These are phyloP conservation scores for Leptographium radiaticola DNA, from an alignment of 2,329 filamentous ascomycete genomes.

Conservation along the genomic window DNA sequence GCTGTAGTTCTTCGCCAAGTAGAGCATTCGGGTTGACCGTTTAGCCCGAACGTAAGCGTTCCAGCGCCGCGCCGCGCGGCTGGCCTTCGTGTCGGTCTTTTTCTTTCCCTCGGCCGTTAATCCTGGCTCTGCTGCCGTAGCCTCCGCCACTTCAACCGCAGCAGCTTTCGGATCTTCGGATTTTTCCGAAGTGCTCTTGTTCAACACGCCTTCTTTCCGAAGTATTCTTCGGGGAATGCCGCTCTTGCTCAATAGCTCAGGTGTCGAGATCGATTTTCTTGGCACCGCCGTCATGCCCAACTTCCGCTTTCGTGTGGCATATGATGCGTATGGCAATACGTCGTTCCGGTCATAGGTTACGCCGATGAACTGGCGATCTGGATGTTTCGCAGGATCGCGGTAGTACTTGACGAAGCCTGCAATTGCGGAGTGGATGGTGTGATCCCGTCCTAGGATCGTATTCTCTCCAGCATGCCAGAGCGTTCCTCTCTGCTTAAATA, in stretches of 20 bases:
- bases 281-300: constrained; percentile 56
- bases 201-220: constrained; percentile 14
- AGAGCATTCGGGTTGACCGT: constrained; percentile 10
- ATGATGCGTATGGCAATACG: constrained; percentile 60
- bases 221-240: constrained; percentile 21
- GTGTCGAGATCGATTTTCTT: constrained; percentile 18
- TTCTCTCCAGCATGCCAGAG: constrained; percentile 94
- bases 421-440: constrained; percentile 81
- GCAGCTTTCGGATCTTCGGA: not conserved
- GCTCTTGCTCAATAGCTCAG: constrained; percentile 21
- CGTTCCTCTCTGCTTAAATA: constrained; percentile 93
- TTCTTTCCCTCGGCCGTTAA: not conserved
- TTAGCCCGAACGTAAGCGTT: constrained; percentile 12
- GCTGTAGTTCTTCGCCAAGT: constrained; percentile 31
- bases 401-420: constrained; percentile 96
- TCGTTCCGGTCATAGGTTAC: constrained; percentile 77
- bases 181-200: not conserved
- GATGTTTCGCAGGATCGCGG: constrained; percentile 69
- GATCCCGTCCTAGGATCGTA: constrained; percentile 85
- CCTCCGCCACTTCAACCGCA: constrained; percentile 2
- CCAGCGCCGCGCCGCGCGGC: constrained; percentile 10
- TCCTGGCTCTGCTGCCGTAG: not conserved
- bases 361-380: constrained; percentile 87
- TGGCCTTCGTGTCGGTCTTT: constrained; percentile 3
- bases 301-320: constrained; percentile 60